These are phyloP conservation scores for Acorus calamus DNA, from an alignment of 106 monocot species.

Conservation along the genomic window DNA sequence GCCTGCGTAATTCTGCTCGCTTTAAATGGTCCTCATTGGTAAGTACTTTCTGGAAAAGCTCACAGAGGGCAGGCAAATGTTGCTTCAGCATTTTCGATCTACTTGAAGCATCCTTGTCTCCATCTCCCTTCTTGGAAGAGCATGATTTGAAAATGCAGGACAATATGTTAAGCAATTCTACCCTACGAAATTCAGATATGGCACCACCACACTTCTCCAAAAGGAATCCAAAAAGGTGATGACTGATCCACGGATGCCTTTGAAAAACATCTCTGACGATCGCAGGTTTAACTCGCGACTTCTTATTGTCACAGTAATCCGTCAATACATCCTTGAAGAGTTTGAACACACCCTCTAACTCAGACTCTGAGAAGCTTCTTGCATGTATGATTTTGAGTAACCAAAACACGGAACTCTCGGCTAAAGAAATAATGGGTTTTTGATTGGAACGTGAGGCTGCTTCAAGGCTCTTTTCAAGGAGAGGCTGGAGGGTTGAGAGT, in stretches of 20 bases:
- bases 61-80: conserved; percentile 39
- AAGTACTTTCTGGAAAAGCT: conserved; percentile 41
- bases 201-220: conserved; percentile 47
- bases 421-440: conserved; percentile 44
- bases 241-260: conserved; percentile 59
- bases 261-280: conserved; percentile 72
- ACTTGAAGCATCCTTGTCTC: conserved; percentile 20
- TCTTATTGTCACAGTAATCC: conserved; percentile 68
- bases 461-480: conserved; percentile 63
- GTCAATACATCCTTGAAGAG: conserved; percentile 27
- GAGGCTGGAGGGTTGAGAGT: conserved; percentile 29
- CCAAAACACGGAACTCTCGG: conserved; percentile 74
- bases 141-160: conserved; percentile 50
- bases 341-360: conserved; percentile 36
- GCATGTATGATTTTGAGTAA: conserved; percentile 64
- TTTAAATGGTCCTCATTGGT: conserved; percentile 49
- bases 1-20: conserved; percentile 55
- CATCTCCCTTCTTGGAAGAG: conserved; percentile 15
- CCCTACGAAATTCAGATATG: conserved; percentile 64
- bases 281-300: conserved; percentile 56
- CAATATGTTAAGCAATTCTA: conserved; percentile 56
- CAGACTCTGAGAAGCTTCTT: conserved; percentile 31
- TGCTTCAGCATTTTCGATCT: conserved; percentile 52
- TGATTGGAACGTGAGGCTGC: conserved; percentile 56
- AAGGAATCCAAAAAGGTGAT: conserved; percentile 51